These are phyloP conservation scores for Taphrina confusa DNA, from an alignment of 1,139 yeast species.

Conservation along the genomic window DNA sequence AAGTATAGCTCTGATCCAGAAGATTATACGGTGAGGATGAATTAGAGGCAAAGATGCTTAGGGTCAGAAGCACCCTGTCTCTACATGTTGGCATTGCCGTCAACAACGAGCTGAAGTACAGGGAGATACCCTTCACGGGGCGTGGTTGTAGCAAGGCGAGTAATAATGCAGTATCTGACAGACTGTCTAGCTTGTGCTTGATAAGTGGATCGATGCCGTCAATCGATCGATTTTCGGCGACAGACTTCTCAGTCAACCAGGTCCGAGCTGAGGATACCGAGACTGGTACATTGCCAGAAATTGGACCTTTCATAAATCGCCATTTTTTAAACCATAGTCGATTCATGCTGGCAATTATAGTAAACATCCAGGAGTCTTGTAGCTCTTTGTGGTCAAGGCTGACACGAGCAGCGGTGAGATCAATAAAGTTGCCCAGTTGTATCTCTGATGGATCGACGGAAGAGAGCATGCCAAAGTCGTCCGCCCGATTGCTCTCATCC, in stretches of 20 bases:
- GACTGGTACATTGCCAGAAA: no score
- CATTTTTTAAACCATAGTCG: no score
- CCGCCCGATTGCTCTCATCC: background rate
- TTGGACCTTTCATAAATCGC: no score
- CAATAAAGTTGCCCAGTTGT: constrained; percentile 4
- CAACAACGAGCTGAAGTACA: background rate
- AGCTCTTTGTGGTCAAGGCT: background rate
- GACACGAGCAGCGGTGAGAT: background rate
- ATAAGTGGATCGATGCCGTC: no score
- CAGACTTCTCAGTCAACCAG: background rate
- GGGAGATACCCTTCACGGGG: background rate
- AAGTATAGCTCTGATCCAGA: background rate
- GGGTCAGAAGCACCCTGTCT: constrained; percentile 5
- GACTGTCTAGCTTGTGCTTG: no score
- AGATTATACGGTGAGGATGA: constrained; percentile 6
- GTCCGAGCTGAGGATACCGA: background rate
- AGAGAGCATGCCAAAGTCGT: background rate
- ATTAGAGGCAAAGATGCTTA: constrained; percentile 6
- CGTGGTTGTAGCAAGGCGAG: background rate
- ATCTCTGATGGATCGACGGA: background rate
- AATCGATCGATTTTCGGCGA: no score
- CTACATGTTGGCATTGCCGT: background rate
- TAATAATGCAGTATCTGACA: background rate
- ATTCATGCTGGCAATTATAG: no score
- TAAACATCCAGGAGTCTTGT: constrained; percentile 8